A percentile compares a stretch with the other conserved stretches of the same genome.
phyloP scores from a whole-genome alignment of 2,329 filamentous ascomycete genomes.

The Aureobasidium sp. region DNA sequence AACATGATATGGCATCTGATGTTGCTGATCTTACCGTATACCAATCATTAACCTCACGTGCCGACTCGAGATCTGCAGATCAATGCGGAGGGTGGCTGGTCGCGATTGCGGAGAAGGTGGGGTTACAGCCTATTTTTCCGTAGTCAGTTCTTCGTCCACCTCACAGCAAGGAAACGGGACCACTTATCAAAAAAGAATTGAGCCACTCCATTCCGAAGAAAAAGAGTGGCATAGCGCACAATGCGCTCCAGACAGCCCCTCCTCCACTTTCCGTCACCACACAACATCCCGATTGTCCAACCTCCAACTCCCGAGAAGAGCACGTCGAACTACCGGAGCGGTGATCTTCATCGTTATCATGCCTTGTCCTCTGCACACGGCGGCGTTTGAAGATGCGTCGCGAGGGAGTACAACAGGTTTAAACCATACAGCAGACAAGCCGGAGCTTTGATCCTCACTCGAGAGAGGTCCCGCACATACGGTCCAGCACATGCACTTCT shows the following conservation, averaged over 20 bases:
- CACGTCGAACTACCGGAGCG: background rate
- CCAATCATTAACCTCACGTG: no score
- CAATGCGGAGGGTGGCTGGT: background rate
- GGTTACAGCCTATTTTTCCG: background rate
- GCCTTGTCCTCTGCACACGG: background rate
- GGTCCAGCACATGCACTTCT: slow-evolving; percentile 23
- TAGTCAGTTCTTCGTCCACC: slow-evolving; percentile 21
- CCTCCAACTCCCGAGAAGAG: slow-evolving; percentile 9
- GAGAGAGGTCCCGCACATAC: slow-evolving; percentile 67
- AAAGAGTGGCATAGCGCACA: slow-evolving; percentile 19
- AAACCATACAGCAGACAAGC: slow-evolving; percentile 59
- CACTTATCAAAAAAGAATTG: slow-evolving; percentile 36
- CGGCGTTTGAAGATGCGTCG: slow-evolving; percentile 13
- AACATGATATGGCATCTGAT: background rate
- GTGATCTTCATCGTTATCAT: slow-evolving; percentile 15
- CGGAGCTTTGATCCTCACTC: slow-evolving; percentile 91
- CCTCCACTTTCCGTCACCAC: slow-evolving; percentile 18
- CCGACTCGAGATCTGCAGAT: background rate
- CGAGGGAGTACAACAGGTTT: slow-evolving; percentile 18
- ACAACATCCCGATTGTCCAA: background rate
- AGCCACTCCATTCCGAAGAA: slow-evolving; percentile 22
- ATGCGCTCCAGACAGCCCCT: slow-evolving; percentile 18
- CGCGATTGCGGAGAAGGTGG: background rate
- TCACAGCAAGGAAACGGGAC: slow-evolving; percentile 9
- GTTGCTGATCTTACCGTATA: background rate